These are phyloP conservation scores for Wickerhamomyces bovis DNA, from an alignment of 805 yeast species.

Conservation along the genomic window DNA sequence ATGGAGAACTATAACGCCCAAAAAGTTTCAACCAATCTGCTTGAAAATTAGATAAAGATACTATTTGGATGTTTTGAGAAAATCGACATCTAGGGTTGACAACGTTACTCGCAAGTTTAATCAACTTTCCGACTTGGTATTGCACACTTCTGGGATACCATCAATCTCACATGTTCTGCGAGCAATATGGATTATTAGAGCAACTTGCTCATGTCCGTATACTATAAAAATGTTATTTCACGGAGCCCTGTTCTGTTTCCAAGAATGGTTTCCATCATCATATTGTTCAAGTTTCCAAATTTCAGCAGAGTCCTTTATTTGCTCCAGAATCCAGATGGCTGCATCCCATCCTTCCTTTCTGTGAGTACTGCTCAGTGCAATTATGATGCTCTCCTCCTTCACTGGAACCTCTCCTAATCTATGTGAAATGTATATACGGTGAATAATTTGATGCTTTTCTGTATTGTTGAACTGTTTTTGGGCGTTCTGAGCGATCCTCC, in stretches of 20 bases:
- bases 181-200: too few species aligned
- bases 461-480: conserved; percentile 18
- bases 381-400: conserved; percentile 38
- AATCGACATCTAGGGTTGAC: too few species aligned
- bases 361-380: conserved; percentile 40
- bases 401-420: conserved; percentile 44
- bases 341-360: conserved; percentile 43
- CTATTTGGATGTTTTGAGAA: too few species aligned
- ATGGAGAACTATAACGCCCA: too few species aligned
- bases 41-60: too few species aligned
- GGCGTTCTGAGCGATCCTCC: conserved; percentile 30
- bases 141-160: too few species aligned
- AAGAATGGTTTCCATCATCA: conserved; percentile 32
- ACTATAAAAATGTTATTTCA: too few species aligned
- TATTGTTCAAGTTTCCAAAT: conserved; percentile 47
- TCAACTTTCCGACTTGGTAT: too few species aligned
- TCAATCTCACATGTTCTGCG: too few species aligned
- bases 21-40: too few species aligned
- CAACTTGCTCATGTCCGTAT: too few species aligned
- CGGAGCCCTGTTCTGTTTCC: conserved; percentile 36
- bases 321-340: conserved; percentile 38
- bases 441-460: conserved; percentile 21
- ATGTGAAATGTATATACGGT: conserved; percentile 36
- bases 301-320: conserved; percentile 38
- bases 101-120: too few species aligned